Percentiles rank a stretch among this genome's conserved stretches.
Conservation (phyloP, 768 basidiomycete genomes). For the Leccinum uliginosum region DNA sequence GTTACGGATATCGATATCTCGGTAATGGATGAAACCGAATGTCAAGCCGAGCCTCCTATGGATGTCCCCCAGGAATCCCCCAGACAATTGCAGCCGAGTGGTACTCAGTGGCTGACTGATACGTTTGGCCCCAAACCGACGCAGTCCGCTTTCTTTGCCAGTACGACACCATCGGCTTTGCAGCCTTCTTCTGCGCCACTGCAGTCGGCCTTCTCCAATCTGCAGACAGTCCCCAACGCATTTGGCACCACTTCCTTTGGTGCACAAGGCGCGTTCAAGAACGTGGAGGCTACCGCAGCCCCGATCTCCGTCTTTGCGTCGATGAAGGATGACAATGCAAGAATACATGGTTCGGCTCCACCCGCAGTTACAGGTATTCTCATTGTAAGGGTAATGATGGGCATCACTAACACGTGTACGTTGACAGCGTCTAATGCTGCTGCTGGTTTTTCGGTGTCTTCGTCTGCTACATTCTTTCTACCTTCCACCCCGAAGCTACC, state of each 20-base stretch:
- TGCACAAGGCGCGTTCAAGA: slow-evolving; percentile 4
- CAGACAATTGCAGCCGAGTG: slow-evolving; percentile 23
- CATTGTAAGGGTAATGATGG: not conserved
- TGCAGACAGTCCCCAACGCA: slow-evolving; percentile 31
- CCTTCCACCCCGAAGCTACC: not conserved
- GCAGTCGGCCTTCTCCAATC: slow-evolving; percentile 33
- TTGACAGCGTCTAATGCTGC: not conserved
- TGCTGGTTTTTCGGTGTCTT: not conserved
- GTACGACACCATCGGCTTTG: slow-evolving; percentile 8
- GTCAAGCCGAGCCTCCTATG: slow-evolving; percentile 5
- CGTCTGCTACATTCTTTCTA: slow-evolving; percentile 1
- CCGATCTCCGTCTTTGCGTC: slow-evolving; percentile 8
- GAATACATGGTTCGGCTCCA: not conserved
- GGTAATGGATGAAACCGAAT: slow-evolving; percentile 20
- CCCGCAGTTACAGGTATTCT: slow-evolving; percentile 15
- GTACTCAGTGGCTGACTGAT: slow-evolving; percentile 31
- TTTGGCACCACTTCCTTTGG: slow-evolving; percentile 30
- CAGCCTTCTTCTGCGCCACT: slow-evolving; percentile 11
- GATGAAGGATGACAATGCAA: not conserved
- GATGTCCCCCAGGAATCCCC: slow-evolving; percentile 1
- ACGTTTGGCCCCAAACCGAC: slow-evolving; percentile 29
- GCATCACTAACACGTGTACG: not conserved
- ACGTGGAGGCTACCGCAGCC: not conserved
- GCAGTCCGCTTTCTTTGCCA: slow-evolving; percentile 18
- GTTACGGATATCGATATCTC: slow-evolving; percentile 25